A percentile compares a stretch with the other conserved stretches of the same genome.
Conservation (phyloP, 2,329 filamentous ascomycete genomes). For the Sporothrix humicola region DNA sequence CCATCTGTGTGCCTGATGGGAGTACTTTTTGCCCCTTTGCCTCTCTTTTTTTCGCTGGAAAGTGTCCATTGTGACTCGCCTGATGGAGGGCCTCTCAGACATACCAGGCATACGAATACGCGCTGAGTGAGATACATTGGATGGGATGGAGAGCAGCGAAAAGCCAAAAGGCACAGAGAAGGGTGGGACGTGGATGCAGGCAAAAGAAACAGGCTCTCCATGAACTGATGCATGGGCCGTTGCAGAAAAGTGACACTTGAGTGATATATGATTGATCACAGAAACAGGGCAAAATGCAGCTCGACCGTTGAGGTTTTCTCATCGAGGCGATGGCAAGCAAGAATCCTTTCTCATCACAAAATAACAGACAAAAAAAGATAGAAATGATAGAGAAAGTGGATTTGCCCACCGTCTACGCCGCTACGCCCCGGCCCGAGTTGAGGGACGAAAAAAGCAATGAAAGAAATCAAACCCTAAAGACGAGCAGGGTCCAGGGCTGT, state of each 20-base stretch:
- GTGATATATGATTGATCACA: constrained; percentile 24
- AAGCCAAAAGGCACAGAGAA: background rate
- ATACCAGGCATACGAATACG: constrained; percentile 12
- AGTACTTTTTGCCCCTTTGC: background rate
- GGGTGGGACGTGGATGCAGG: background rate
- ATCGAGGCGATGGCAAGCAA: background rate
- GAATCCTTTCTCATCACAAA: background rate
- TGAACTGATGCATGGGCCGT: background rate
- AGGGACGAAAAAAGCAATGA: background rate
- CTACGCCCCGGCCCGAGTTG: constrained; percentile 18
- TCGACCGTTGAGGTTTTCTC: constrained; percentile 1
- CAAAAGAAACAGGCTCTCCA: too few species aligned
- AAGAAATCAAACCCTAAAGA: background rate
- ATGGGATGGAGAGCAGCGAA: background rate
- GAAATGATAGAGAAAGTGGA: too few species aligned
- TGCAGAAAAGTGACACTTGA: background rate
- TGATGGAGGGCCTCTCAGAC: constrained; percentile 18
- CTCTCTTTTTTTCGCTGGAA: too few species aligned
- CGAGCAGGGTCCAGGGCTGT: constrained; percentile 18
- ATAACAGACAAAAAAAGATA: background rate
- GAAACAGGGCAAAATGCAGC: background rate
- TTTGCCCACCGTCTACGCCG: background rate
- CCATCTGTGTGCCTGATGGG: background rate
- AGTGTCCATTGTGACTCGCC: constrained; percentile 15
- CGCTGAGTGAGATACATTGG: background rate